Base-by-base conservation (phyloP, 1,284 basidiomycete species). In the Fomitopsis palustris region DNA sequence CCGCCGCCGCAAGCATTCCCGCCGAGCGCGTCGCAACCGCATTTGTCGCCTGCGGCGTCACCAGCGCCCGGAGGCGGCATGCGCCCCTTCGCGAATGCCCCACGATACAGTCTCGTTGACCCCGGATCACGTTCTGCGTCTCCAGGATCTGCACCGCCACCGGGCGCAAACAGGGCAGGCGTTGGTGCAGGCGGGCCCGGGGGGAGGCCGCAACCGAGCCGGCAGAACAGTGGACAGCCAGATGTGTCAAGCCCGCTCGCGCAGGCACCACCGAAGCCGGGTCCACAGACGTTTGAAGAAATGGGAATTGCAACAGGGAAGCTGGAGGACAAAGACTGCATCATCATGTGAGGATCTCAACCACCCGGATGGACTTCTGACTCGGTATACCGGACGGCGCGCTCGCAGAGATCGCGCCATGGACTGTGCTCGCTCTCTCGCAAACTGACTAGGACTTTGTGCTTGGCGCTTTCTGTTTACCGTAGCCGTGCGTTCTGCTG, bases 261-360 rank as follows among this genome's bases (percentile, higher is more conserved):
- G 19, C 57, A 52, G 27, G 21, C 38, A 17, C n/a, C 39, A 14
- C 51, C 51, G 10, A 58, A 54, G 52, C 33, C 55, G 63, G 81
- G 84, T 8, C 86, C 92, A 2, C 80, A 88, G 67, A 96, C 93
- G 47, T 97, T 96, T 74, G 90, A 88, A 37, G 95, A 96, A 78
- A 96, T 96, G 94, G 94, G 94, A 0, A 88, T 94, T 67, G 80
- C 84, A 53, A 85, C 87, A 17, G 83, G 81, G 43, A 90, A 88
- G 66, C 81, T 84, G 53, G 85, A 93, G 68, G 84, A 91, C 27
- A 87, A 93, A 70, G 88, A 93, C 0, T 96, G 93, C 76, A 75
- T 89, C 43, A 81, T 94, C 62, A 93, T 93, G 90, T 94, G 67
- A 77, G 51, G 29, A n/a, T 43, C n/a, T 7, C 2, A 8, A 19